Percentiles rank a stretch among this genome's conserved stretches.
phyloP scores from a whole-genome alignment of 306 rosid species.

The Mimosa pudica region DNA sequence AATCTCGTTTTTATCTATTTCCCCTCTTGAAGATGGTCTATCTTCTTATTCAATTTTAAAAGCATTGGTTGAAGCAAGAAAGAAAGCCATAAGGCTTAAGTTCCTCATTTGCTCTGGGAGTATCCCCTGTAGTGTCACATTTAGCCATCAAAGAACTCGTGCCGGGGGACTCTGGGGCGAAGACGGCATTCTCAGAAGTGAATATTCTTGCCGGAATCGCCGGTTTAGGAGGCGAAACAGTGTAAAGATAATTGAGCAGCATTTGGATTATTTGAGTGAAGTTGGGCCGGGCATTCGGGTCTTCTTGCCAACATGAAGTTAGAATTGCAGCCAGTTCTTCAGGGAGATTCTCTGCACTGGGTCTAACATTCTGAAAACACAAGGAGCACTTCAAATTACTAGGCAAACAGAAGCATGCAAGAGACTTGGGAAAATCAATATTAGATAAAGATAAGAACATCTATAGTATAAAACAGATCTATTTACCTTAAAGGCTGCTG shows the following conservation, averaged over 20 bases:
- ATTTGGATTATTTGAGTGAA: constrained; percentile 84
- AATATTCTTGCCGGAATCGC: constrained; percentile 69
- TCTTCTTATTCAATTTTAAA: not conserved
- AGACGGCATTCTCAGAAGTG: constrained; percentile 66
- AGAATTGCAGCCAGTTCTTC: constrained; percentile 71
- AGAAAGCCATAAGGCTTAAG: constrained; percentile 69
- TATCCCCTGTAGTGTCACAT: constrained; percentile 60
- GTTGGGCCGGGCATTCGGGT: constrained; percentile 80
- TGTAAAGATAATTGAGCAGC: constrained; percentile 80
- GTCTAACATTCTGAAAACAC: constrained; percentile 86
- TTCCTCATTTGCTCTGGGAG: constrained; percentile 66
- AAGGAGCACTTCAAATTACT: constrained; percentile 30
- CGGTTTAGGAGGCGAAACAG: constrained; percentile 66
- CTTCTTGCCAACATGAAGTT: constrained; percentile 97
- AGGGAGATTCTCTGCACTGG: constrained; percentile 79
- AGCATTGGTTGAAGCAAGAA: constrained; percentile 81
- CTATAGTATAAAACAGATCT: not conserved
- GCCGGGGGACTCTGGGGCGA: constrained; percentile 90
- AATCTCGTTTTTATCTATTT: constrained; percentile 40
- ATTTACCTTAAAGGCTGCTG: constrained; percentile 88
- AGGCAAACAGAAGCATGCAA: not conserved
- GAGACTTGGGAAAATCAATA: constrained; percentile 19
- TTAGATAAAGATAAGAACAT: constrained; percentile 12
- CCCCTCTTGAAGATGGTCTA: constrained; percentile 9
- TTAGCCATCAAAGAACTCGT: constrained; percentile 89